phyloP scores from a whole-genome alignment of 352 stramenopile genomes.

The Globisporangium canariense region DNA sequence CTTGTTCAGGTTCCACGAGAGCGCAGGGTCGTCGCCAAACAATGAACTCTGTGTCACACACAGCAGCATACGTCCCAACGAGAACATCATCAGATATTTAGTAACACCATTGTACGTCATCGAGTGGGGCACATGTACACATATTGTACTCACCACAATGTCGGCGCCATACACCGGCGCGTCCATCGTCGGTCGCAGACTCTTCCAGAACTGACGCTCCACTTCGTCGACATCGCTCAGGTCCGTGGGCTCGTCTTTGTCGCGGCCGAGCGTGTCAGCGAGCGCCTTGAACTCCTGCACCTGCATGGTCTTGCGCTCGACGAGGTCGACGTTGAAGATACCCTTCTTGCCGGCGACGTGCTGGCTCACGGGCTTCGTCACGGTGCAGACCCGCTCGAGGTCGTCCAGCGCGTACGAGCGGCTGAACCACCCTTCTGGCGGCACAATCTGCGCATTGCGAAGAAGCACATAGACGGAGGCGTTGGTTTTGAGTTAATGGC shows the following conservation, averaged over 20 bases:
- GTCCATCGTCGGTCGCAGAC: constrained; percentile 80
- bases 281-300: constrained; percentile 61
- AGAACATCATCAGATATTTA: neutral
- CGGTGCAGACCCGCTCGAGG: constrained; percentile 31
- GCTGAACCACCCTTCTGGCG: constrained; percentile 72
- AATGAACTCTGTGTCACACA: constrained; percentile 51
- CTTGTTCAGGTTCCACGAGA: constrained; percentile 87
- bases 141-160: constrained; percentile 58
- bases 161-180: constrained; percentile 89
- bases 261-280: constrained; percentile 30
- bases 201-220: constrained; percentile 89
- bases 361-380: constrained; percentile 76
- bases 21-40: constrained; percentile 64
- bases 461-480: neutral
- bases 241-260: constrained; percentile 18
- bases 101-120: neutral
- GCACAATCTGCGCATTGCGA: constrained; percentile 42
- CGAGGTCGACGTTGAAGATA: constrained; percentile 88
- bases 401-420: constrained; percentile 58
- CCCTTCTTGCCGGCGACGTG: constrained; percentile 88
- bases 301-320: constrained; percentile 77
- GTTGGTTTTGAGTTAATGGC: neutral
- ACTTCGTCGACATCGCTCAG: constrained; percentile 40
- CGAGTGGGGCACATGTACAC: neutral
- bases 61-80: neutral